Percentiles rank a stretch among this genome's conserved stretches.
These are phyloP conservation scores for Ogataea corticis DNA, from an alignment of 805 yeast genomes.

Conservation along the genomic window DNA sequence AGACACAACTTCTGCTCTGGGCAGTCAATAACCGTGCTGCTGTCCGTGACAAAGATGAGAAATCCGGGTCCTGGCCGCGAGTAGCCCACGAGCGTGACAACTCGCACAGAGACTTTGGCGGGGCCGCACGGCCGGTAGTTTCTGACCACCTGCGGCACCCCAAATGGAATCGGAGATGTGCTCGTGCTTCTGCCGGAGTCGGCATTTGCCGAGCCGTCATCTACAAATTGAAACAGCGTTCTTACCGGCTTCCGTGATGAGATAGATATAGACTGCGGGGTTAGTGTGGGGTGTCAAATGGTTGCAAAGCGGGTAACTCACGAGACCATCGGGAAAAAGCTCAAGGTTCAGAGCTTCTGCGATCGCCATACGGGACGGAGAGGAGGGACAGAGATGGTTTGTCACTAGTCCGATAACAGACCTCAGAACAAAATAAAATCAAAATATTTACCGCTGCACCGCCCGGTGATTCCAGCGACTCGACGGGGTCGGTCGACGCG, in stretches of 20 bases:
- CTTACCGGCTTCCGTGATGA: neutral
- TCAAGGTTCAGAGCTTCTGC: neutral
- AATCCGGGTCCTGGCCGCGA: slow-evolving; percentile 18
- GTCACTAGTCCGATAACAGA: no score
- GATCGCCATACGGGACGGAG: neutral
- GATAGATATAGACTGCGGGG: neutral
- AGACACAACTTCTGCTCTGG: slow-evolving; percentile 7
- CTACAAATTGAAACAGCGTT: neutral
- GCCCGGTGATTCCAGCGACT: neutral
- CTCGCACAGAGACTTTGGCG: neutral
- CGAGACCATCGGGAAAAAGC: slow-evolving; percentile 1
- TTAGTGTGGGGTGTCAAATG: neutral
- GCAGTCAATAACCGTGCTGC: slow-evolving; percentile 2
- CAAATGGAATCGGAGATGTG: neutral
- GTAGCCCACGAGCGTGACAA: slow-evolving; percentile 15
- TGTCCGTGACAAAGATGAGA: slow-evolving; percentile 21
- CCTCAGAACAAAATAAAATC: neutral
- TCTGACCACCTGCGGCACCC: neutral
- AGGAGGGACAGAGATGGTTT: neutral
- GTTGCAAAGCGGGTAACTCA: neutral
- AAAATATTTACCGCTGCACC: slow-evolving; percentile 1
- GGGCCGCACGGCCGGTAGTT: neutral
- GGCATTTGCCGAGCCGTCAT: neutral
- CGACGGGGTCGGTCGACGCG: no score
- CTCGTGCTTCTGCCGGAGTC: neutral